Evolutionary conservation across 345 rosid species (phyloP), one percentile per base, ranked within the genome.

Genomic region (Acer yangbiense): DNA sequence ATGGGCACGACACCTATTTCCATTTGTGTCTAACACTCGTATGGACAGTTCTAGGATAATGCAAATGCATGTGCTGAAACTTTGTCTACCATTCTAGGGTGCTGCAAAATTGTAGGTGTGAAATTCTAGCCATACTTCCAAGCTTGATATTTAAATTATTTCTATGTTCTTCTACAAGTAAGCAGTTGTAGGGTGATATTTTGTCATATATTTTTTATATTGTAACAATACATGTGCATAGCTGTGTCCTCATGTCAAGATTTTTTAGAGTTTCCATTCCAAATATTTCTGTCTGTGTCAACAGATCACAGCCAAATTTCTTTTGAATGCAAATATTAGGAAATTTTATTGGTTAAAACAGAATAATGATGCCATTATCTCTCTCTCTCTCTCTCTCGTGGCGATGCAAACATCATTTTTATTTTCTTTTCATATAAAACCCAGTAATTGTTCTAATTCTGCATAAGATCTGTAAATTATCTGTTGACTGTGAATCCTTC

Each of bases 161-260:
- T 39, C 20, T 41, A 18, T 41, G 70, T 67, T 67, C 68, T 65
- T 41, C 70, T 67, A 17, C 70, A 67, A 41, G 44, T 14, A 29
- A 35, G 7, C 23, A 39, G 2, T 18, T 25, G n/a, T 67, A 20
- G 46, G 32, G 27, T 62, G 25, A 62, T 39, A 9, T 67, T 35
- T 35, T 67, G 11, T 43, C 27, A n/a, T n/a, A 41, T 41, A n/a
- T 41, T 9, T 23, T 17, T 17, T 17, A n/a, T 57, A 67, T 67
- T 39, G 6, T 39, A 39, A 35, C 1, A 17, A 57, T 6, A 17
- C 62, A 57, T 57, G 62, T 50, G 18, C 55, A n/a, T 57, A 57
- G 62, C 55, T 57, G 62, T 57, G 62, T 17, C 23, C 62, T 18
- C 23, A 57, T 17, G 23, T 57, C 62, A 11, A 18, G 21, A 17